Evolutionary conservation across 2,329 filamentous ascomycete genomes (phyloP).

Genomic region (Curvularia eragrostidis): DNA sequence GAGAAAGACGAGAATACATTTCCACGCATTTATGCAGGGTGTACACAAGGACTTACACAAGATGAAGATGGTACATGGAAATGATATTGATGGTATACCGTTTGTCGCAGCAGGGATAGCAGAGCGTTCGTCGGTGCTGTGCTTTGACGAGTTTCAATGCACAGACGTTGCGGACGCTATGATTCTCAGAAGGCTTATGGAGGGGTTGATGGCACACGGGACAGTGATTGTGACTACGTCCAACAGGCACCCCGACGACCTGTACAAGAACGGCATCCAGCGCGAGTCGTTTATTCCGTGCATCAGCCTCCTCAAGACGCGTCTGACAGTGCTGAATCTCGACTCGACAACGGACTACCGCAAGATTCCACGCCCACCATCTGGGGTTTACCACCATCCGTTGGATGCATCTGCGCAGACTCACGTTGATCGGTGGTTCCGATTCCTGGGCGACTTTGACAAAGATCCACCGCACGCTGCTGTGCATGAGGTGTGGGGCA

Average conservation of each 20-base stretch:
- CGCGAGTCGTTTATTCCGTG: conserved; percentile 94
- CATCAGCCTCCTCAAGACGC: conserved; percentile 86
- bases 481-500: conserved; percentile 87
- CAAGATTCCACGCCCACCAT: conserved; percentile 91
- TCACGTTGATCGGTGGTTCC: conserved; percentile 95
- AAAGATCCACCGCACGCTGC: conserved; percentile 77
- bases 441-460: conserved; percentile 85
- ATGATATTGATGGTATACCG: conserved; percentile 86
- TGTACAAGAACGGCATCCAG: conserved; percentile 98
- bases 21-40: conserved; percentile 99
- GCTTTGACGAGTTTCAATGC: conserved; percentile 98
- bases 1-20: conserved; percentile 91
- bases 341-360: conserved; percentile 96
- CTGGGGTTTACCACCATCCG: conserved; percentile 91
- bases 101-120: conserved; percentile 96
- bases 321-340: conserved; percentile 88
- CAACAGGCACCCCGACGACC: conserved; percentile 92
- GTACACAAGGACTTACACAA: conserved; percentile 89
- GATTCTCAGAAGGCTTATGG: conserved; percentile 89
- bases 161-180: conserved; percentile 98
- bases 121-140: conserved; percentile 81
- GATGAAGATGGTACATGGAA: conserved; percentile 87
- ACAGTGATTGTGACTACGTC: conserved; percentile 95
- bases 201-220: conserved; percentile 93
- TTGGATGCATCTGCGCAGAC: conserved; percentile 77